A percentile compares a stretch with the other conserved stretches of the same genome.
Conservation (phyloP, 1,139 yeast genomes). For the Dujonia santamariae region DNA sequence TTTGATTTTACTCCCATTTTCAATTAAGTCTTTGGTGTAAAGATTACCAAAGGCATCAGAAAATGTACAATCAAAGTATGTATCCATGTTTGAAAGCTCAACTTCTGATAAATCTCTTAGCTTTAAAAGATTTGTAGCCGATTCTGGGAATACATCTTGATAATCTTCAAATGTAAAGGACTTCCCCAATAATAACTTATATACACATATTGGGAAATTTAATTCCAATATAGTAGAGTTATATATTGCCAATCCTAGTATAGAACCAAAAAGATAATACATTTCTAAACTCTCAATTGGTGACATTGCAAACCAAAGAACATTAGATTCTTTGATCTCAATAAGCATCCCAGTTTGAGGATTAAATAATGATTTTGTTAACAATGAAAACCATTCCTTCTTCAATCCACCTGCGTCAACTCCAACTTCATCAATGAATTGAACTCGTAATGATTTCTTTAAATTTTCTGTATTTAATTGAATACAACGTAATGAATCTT, state of each 20-base stretch:
- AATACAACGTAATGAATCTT: slow-evolving; percentile 73
- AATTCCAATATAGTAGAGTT: slow-evolving; percentile 85
- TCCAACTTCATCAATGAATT: slow-evolving; percentile 85
- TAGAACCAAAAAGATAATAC: slow-evolving; percentile 78
- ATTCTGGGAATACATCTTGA: slow-evolving; percentile 60
- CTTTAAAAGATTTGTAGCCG: slow-evolving; percentile 55
- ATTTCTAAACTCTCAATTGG: slow-evolving; percentile 48
- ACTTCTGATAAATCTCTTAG: slow-evolving; percentile 41
- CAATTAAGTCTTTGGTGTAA: slow-evolving; percentile 47
- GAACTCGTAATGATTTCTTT: slow-evolving; percentile 72
- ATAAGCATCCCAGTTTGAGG: slow-evolving; percentile 62
- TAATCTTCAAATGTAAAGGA: slow-evolving; percentile 63
- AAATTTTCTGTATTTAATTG: slow-evolving; percentile 57
- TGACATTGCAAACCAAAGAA: slow-evolving; percentile 68
- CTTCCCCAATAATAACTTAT: slow-evolving; percentile 65
- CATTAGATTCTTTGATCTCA: slow-evolving; percentile 65
- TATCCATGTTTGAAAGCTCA: slow-evolving; percentile 28
- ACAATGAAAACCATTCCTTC: slow-evolving; percentile 86
- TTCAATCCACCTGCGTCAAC: slow-evolving; percentile 92
- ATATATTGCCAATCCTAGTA: slow-evolving; percentile 85
- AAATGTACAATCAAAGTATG: slow-evolving; percentile 40
- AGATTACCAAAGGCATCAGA: slow-evolving; percentile 36
- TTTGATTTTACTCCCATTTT: slow-evolving; percentile 48
- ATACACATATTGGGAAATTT: slow-evolving; percentile 70
- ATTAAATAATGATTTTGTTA: slow-evolving; percentile 67